A percentile compares a stretch with the other conserved stretches of the same genome.
These are phyloP conservation scores for Cutaneotrichosporon spelunceum DNA, from an alignment of 1,284 basidiomycete species.

Conservation along the genomic window DNA sequence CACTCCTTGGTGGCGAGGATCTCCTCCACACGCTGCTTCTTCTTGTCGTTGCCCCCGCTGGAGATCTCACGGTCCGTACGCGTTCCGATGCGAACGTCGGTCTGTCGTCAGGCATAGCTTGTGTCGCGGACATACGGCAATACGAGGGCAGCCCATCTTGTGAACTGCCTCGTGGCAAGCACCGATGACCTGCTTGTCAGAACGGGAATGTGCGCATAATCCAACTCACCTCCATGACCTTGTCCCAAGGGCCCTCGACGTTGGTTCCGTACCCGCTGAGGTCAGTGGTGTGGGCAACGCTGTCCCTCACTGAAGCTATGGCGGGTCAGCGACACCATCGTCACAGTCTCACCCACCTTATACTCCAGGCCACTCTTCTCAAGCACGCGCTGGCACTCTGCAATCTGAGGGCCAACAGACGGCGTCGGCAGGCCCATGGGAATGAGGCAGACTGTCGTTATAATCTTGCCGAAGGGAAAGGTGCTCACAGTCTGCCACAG, in stretches of 20 bases:
- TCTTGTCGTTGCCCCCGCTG: constrained; percentile 70
- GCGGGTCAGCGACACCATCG: not conserved
- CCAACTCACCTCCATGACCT: constrained; percentile 56
- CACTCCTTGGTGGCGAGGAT: constrained; percentile 53
- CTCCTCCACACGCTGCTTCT: constrained; percentile 72
- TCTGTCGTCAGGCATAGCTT: constrained; percentile 54
- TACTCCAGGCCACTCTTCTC: constrained; percentile 75
- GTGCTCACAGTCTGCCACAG: constrained; percentile 29
- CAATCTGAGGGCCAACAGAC: constrained; percentile 53
- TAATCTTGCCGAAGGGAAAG: not conserved
- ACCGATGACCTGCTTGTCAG: constrained; percentile 48
- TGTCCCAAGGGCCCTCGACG: constrained; percentile 78
- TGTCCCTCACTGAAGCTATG: constrained; percentile 53
- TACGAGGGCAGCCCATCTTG: constrained; percentile 52
- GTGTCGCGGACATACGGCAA: constrained; percentile 33
- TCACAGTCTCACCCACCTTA: constrained; percentile 57
- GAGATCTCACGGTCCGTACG: constrained; percentile 66
- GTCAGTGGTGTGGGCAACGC: constrained; percentile 56
- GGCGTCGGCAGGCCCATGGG: constrained; percentile 49
- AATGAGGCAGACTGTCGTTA: constrained; percentile 48
- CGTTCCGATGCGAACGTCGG: constrained; percentile 89
- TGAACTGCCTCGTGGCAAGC: constrained; percentile 87
- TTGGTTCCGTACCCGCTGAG: constrained; percentile 84
- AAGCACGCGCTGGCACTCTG: constrained; percentile 69
- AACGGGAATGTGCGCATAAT: not conserved